Evolutionary conservation across 2,329 filamentous ascomycete species (phyloP).

Genomic region (Celoporthe dispersa): DNA sequence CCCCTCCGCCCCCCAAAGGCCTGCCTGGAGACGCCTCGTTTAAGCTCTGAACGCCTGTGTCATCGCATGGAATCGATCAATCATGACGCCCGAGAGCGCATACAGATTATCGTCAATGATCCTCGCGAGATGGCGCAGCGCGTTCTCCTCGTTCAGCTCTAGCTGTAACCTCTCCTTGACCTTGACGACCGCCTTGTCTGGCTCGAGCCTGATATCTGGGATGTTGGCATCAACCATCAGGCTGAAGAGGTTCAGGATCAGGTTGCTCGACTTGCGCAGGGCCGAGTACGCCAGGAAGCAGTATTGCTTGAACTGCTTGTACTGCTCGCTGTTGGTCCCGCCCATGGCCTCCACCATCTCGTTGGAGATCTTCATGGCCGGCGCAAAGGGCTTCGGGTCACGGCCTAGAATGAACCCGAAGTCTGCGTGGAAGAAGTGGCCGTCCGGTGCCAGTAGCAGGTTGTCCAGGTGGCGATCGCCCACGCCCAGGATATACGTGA

Average conservation of each 20-base stretch:
- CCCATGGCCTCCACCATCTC: constrained; percentile 99
- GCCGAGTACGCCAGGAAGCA: constrained; percentile 95
- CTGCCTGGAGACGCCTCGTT: background rate
- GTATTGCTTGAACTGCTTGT: constrained; percentile 89
- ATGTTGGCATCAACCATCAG: constrained; percentile 98
- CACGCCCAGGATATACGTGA: constrained; percentile 95
- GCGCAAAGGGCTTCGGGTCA: constrained; percentile 96
- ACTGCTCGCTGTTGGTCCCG: constrained; percentile 78
- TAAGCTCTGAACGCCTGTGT: constrained; percentile 88
- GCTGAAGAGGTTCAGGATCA: constrained; percentile 94
- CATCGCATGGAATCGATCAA: constrained; percentile 92
- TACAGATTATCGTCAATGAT: constrained; percentile 90
- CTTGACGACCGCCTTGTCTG: constrained; percentile 92
- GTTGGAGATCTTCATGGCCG: constrained; percentile 93
- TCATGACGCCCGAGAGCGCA: constrained; percentile 88
- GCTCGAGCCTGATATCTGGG: constrained; percentile 89
- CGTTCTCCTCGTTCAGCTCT: constrained; percentile 90
- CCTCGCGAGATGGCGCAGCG: constrained; percentile 82
- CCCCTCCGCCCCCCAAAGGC: too few relatives aligned
- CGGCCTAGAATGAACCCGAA: constrained; percentile 98
- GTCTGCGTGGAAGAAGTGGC: constrained; percentile 97
- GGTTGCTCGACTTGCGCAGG: constrained; percentile 82
- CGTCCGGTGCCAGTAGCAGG: constrained; percentile 84
- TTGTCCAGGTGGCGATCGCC: constrained; percentile 97
- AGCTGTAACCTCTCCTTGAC: constrained; percentile 94